Evolutionary conservation across 495 filamentous ascomycete species (phyloP), one percentile per base, ranked within the genome.

Genomic region (Bombardia bombarda): DNA sequence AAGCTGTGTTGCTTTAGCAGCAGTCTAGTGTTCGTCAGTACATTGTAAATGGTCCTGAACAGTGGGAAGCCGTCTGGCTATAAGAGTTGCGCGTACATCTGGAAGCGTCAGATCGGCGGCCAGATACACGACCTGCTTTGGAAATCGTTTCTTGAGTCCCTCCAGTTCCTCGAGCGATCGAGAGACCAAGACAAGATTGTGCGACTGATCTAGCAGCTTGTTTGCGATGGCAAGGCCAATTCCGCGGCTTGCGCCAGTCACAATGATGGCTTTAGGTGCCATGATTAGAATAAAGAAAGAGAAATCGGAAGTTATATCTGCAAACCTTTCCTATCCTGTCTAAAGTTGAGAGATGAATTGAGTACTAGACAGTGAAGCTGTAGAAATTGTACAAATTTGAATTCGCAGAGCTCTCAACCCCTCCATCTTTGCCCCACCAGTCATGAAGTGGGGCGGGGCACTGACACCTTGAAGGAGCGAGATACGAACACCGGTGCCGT

Each of bases 171-270:
- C 71, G 32, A 72, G 59, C 47, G 74, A 85, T 43, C 92, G 80
- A 12, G 92, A 84, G 22, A 90, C 69, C 4, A 87, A 67, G 31
- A 95, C 77, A 16, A 95, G 72, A 35, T 84, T 86, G 66, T 87
- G 78, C 0, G 69, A 66, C 8, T 72, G 58, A n/a, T 68, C 49
- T 40, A 96, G 76, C 25, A 98, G 77, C 53, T 78, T 74, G 49
- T 84, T 69, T 22, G 84, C 74, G 20, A 90, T 77, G 8, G 87
- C 87, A 18, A 84, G 75, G 36, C 92, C 92, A 47, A 97, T 84
- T 26, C 92, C 90, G 12, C 78, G 74, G 42, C 79, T 82, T 13
- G 77, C 61, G 13, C 86, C 86, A 3, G 84, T 87, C 22, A 89
- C 70, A 33, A 88, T 70, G 48, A 84, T 69, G 16, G 73, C 75